Conservation (phyloP, 352 stramenopile species). For the Globisporangium carolinianum region DNA sequence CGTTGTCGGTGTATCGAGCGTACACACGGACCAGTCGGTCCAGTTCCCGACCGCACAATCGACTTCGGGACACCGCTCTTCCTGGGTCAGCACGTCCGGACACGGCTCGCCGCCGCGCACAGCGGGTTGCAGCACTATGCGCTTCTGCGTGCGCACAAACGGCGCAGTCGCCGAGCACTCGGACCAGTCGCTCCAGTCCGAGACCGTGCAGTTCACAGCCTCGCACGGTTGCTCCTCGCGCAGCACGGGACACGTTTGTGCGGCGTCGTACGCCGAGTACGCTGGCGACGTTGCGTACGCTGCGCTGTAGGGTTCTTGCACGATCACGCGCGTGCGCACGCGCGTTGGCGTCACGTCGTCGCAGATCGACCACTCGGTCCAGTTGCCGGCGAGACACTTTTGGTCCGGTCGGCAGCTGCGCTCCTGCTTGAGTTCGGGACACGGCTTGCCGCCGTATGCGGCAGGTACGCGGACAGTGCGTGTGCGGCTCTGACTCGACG, state of each 20-base stretch:
- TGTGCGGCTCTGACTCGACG: constrained; percentile 25
- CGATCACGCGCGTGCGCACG: constrained; percentile 34
- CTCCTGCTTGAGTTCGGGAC: constrained; percentile 32
- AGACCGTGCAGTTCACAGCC: constrained; percentile 42
- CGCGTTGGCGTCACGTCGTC: constrained; percentile 20
- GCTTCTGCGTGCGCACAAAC: constrained; percentile 29
- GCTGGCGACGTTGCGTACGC: background rate
- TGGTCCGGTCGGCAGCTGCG: constrained; percentile 27
- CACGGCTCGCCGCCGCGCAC: constrained; percentile 32
- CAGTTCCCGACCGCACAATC: constrained; percentile 33
- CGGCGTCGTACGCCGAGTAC: constrained; percentile 1
- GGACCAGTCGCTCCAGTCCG: constrained; percentile 41
- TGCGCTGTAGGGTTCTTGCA: constrained; percentile 14
- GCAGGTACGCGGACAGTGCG: constrained; percentile 32
- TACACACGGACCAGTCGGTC: constrained; percentile 30
- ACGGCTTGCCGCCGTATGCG: constrained; percentile 27
- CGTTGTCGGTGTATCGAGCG: constrained; percentile 17
- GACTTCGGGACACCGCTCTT: constrained; percentile 23
- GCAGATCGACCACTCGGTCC: constrained; percentile 43
- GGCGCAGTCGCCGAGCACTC: constrained; percentile 26
- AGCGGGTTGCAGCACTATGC: constrained; percentile 29
- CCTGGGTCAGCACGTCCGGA: constrained; percentile 25
- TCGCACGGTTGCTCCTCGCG: constrained; percentile 35
- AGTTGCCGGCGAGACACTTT: constrained; percentile 44
- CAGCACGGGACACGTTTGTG: constrained; percentile 24